Conservation (phyloP, 371 early-diverging fungal genomes). For the Synchytrium microbalum region DNA sequence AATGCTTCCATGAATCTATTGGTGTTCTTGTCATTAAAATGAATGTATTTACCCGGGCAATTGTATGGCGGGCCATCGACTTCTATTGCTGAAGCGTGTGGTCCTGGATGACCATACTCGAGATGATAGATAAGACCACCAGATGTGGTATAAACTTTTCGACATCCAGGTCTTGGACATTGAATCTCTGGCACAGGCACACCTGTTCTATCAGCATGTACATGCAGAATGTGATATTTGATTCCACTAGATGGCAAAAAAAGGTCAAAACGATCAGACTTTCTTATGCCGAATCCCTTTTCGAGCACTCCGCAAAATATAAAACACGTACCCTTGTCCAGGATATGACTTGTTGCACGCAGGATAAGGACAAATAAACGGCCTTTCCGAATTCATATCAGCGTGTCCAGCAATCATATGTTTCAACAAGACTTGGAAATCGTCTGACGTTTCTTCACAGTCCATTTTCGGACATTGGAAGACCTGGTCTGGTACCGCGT, state of each 20-base stretch:
- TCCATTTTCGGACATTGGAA: not conserved
- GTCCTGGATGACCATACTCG: not conserved
- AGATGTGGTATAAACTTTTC: not conserved
- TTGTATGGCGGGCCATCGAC: not conserved
- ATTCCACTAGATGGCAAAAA: not conserved
- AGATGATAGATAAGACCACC: not conserved
- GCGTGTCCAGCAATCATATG: not conserved
- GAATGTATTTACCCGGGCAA: too few relatives aligned
- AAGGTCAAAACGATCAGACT: too few relatives aligned
- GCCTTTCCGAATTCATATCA: not conserved
- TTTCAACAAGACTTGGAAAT: not conserved
- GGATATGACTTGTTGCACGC: not conserved
- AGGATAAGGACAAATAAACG: not conserved
- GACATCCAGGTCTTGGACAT: not conserved
- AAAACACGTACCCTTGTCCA: not conserved
- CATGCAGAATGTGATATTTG: slow-evolving; percentile 1
- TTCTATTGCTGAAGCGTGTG: not conserved
- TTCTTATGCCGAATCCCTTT: too few relatives aligned
- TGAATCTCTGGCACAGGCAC: not conserved
- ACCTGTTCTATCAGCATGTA: not conserved
- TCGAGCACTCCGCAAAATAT: not conserved
- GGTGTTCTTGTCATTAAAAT: too few relatives aligned
- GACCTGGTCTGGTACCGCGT: not conserved
- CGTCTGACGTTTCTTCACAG: not conserved
- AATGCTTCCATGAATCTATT: too few relatives aligned